phyloP scores from a whole-genome alignment of 202 grass and related monocot genomes.

The Panicum hallii region DNA sequence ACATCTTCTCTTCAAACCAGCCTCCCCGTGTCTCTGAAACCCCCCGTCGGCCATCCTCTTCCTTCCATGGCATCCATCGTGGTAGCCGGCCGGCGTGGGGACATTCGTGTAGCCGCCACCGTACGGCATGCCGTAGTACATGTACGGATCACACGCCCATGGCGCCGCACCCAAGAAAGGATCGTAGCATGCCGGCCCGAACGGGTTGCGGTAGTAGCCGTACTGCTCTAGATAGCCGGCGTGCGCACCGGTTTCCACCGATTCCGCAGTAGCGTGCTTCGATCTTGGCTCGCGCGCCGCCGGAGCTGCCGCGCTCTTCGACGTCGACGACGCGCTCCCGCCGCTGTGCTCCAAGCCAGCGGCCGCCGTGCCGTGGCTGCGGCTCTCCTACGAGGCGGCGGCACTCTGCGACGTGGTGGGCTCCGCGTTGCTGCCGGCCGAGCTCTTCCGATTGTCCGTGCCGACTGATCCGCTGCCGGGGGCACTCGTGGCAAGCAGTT shows the following conservation, averaged over 20 bases:
- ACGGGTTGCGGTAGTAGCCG: not conserved
- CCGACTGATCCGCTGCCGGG: not conserved
- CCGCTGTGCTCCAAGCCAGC: not conserved
- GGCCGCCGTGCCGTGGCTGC: not conserved
- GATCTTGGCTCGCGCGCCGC: not conserved
- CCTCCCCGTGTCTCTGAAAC: not conserved
- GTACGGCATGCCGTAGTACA: constrained; percentile 31
- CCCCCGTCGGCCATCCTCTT: constrained; percentile 29
- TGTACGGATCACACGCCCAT: constrained; percentile 7
- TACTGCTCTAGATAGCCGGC: not conserved
- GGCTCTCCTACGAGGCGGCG: not conserved
- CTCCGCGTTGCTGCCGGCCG: not conserved
- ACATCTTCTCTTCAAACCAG: constrained; percentile 33
- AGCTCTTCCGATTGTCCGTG: constrained; percentile 20
- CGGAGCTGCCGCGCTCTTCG: not conserved
- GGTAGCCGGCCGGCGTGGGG: not conserved
- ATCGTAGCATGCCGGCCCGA: constrained; percentile 26
- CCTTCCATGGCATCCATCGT: not conserved
- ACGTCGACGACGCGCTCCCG: not conserved
- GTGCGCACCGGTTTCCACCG: not conserved
- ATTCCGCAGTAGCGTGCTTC: not conserved
- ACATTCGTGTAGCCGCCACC: constrained; percentile 6
- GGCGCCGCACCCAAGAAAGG: constrained; percentile 22
- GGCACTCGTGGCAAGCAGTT: not conserved
- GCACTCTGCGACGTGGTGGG: not conserved